phyloP scores from a whole-genome alignment of 306 rosid genomes.

The Vigna angularis region DNA sequence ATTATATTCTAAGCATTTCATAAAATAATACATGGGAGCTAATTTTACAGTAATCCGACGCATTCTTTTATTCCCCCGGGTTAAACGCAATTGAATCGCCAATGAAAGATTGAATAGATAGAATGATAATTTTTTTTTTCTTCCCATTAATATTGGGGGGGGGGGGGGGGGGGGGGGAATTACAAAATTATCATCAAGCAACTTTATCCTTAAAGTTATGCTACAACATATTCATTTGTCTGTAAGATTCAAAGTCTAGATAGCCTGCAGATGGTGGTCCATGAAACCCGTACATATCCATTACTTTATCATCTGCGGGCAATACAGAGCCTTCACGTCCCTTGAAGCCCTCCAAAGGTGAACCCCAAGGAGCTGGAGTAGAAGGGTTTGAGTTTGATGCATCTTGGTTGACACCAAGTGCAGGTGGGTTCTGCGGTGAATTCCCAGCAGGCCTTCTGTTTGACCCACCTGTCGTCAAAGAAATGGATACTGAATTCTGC shows the following conservation, averaged over 20 bases:
- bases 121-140: constrained; percentile 39
- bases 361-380: constrained; percentile 76
- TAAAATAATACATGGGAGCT: constrained; percentile 29
- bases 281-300: constrained; percentile 71
- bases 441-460: constrained; percentile 86
- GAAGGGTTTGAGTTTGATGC: constrained; percentile 72
- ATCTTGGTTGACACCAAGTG: constrained; percentile 61
- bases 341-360: constrained; percentile 77
- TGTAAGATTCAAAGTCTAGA: constrained; percentile 75
- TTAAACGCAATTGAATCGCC: constrained; percentile 27
- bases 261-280: constrained; percentile 66
- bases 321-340: constrained; percentile 77
- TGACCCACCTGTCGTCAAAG: constrained; percentile 64
- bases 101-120: constrained; percentile 39
- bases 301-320: constrained; percentile 75
- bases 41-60: constrained; percentile 39
- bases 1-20: constrained; percentile 19
- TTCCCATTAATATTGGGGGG: constrained; percentile 48
- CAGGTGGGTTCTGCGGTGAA: constrained; percentile 68
- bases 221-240: constrained; percentile 83
- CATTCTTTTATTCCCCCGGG: constrained; percentile 33
- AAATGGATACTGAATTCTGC: constrained; percentile 70
- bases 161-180: constrained; percentile 41
- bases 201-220: constrained; percentile 31
- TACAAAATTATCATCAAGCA: constrained; percentile 30